Conservation (phyloP, 495 filamentous ascomycete species). For the Hyaloscypha variabilis region DNA sequence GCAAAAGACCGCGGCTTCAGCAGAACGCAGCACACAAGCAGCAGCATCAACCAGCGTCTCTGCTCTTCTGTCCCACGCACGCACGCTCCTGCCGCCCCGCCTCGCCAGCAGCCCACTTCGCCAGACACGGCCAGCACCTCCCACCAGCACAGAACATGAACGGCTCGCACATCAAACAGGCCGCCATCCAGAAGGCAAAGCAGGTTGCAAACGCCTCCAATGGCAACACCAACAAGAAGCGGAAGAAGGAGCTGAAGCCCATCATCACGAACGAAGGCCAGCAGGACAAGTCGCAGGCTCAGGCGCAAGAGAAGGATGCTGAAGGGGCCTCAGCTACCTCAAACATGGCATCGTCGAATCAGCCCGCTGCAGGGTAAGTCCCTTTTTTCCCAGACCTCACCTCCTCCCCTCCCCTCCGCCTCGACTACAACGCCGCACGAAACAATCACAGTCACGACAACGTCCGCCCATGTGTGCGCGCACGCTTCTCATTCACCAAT, state of each 20-base stretch:
- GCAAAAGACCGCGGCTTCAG: neutral
- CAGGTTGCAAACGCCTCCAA: conserved; percentile 59
- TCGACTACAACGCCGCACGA: neutral
- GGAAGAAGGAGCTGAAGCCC: conserved; percentile 82
- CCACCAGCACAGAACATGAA: conserved; percentile 59
- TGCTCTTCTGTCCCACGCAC: neutral
- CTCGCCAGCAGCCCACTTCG: neutral
- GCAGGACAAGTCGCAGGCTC: too few species aligned
- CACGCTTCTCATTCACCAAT: neutral
- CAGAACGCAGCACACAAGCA: neutral
- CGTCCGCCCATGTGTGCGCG: neutral
- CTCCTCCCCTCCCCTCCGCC: neutral
- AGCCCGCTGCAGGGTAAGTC: conserved; percentile 33
- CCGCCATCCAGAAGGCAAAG: conserved; percentile 78
- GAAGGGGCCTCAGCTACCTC: conserved; percentile 27
- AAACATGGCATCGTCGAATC: conserved; percentile 27
- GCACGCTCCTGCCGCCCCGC: neutral
- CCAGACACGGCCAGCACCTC: neutral
- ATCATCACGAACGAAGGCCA: conserved; percentile 80
- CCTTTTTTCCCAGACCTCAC: conserved; percentile 4
- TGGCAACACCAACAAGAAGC: conserved; percentile 63
- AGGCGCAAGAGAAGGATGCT: conserved; percentile 23
- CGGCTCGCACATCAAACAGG: conserved; percentile 71
- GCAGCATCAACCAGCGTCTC: neutral
- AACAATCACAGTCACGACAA: conserved; percentile 7